Base-by-base conservation (phyloP, 2,329 filamentous ascomycete species). In the Calonectria crousiana region DNA sequence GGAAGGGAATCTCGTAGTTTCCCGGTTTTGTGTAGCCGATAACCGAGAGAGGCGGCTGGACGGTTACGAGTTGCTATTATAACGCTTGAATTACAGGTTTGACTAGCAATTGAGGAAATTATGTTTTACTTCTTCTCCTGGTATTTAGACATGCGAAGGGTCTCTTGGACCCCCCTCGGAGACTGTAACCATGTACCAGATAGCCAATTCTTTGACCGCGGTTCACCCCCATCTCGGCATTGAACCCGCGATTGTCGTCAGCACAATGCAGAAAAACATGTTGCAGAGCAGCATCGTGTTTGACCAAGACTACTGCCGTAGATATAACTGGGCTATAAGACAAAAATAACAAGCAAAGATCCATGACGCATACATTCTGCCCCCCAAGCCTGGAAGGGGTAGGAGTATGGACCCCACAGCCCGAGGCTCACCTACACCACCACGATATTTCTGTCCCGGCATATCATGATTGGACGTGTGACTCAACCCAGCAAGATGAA, bases 341-440 rank as follows among this genome's bases (percentile, higher is more conserved):
- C 60, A 13, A 53, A 49, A 30, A 13, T 62, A 44, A 30, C 34
- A 38, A n/a, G 11, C 47, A 32, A 26, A 38, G 23, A 81, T 76
- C 0, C 78, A 79, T 5, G 78, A 78, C 16, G 79, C 79, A 28
- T 81, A 79, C 72, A 76, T 78, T 38, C 60, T 71, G 32, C 76
- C 77, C 2, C 58, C 80, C 13, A 71, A 79, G n/a, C 51, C 52
- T 30, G 51, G 23, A 53, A 75, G 77, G 16, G 44, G 79, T 67
- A 69, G 49, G 26, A 80, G 60, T 58, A 58, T 69, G 67, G 78
- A 81, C 30, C 79, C 78, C 52, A 80, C 74, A 23, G 74, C 47
- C n/a, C 66, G 68, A 60, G 41, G 56, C 34, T 74, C 56, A 60
- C 41, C 20, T 47, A n/a, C 41, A 60, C 26, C 36, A 23, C 34